Percentiles rank a stretch among this genome's conserved stretches.
phyloP scores from a whole-genome alignment of 2,329 filamentous ascomycete genomes.

The Arthrobotrys musiformis region DNA sequence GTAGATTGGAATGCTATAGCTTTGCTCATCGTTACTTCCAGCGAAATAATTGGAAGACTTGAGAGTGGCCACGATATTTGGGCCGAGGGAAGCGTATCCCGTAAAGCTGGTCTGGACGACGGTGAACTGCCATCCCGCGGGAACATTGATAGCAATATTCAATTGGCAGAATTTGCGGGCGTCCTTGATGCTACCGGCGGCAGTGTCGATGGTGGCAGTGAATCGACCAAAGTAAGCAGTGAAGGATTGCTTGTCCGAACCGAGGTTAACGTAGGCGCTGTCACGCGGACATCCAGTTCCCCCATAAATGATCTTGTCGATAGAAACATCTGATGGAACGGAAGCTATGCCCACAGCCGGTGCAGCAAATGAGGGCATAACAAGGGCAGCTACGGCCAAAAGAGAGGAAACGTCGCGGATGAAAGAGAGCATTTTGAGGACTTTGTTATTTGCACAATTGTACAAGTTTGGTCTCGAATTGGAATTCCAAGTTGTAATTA shows the following conservation, averaged over 20 bases:
- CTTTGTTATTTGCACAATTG: neutral
- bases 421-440: constrained; percentile 14
- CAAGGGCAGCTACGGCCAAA: neutral
- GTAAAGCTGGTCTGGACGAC: constrained; percentile 38
- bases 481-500: no score
- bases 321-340: constrained; percentile 19
- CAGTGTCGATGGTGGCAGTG: constrained; percentile 27
- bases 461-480: no score
- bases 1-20: constrained; percentile 5
- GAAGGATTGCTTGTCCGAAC: constrained; percentile 38
- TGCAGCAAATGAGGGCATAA: neutral
- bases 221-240: constrained; percentile 32
- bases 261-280: constrained; percentile 22
- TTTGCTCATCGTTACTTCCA: constrained; percentile 32
- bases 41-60: constrained; percentile 39
- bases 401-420: constrained; percentile 10
- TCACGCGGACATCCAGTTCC: constrained; percentile 42
- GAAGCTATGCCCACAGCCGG: neutral
- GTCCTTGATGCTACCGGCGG: constrained; percentile 8
- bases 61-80: constrained; percentile 19
- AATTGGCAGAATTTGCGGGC: constrained; percentile 45
- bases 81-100: constrained; percentile 34
- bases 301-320: constrained; percentile 36
- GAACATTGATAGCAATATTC: constrained; percentile 35
- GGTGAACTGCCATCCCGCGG: constrained; percentile 41